Base-by-base conservation (phyloP, 1,284 basidiomycete genomes). In the Ceraceosorus guamensis region DNA sequence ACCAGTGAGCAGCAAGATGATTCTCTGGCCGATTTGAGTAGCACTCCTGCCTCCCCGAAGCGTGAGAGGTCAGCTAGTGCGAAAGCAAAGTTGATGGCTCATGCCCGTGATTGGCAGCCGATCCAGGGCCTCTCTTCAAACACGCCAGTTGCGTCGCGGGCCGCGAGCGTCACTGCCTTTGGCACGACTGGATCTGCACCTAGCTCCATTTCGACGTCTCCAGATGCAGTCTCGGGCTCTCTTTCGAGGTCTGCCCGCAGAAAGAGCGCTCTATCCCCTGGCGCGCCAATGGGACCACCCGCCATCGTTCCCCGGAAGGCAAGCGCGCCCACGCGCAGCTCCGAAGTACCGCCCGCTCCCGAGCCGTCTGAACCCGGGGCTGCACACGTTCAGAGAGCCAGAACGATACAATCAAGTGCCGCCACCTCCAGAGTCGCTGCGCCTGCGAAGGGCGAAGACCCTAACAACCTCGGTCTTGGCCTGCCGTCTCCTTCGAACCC, bases 381-480 rank as follows among this genome's bases (percentile, higher is more conserved):
- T n/a, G n/a, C n/a, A n/a, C n/a, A n/a, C n/a, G n/a, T n/a, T n/a
- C n/a, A n/a, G n/a, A n/a, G n/a, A n/a, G n/a, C n/a, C n/a, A n/a
- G n/a, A n/a, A n/a, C n/a, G n/a, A n/a, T n/a, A n/a, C n/a, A n/a
- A n/a, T n/a, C n/a, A n/a, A n/a, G n/a, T n/a, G n/a, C n/a, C n/a
- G n/a, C n/a, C n/a, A n/a, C n/a, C n/a, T n/a, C n/a, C n/a, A n/a
- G n/a, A n/a, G n/a, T n/a, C n/a, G n/a, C n/a, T n/a, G n/a, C n/a
- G n/a, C n/a, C n/a, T n/a, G n/a, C n/a, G n/a, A n/a, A n/a, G n/a
- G 37, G 37, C 37, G 39, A 35, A 48, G 64, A 66, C 24, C 59
- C 66, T 14, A 37, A 49, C 24, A 53, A 53, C 5, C 52, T 67
- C 11, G 63, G 62, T 5, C 59, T 62, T 31, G 63, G 63, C 52